These are phyloP conservation scores for Daldinia concentrica DNA, from an alignment of 495 filamentous ascomycete genomes.

Conservation along the genomic window DNA sequence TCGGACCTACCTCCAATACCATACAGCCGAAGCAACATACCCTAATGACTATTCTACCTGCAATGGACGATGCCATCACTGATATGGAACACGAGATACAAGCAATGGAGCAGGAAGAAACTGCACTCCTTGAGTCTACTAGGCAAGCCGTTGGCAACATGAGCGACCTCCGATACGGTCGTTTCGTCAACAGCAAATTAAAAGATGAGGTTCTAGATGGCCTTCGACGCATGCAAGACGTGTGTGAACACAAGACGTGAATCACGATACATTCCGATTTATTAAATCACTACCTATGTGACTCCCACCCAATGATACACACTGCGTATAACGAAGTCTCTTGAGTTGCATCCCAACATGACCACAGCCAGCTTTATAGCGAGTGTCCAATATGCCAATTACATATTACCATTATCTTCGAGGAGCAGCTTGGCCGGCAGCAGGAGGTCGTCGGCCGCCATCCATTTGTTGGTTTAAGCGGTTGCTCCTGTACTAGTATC, in stretches of 20 bases:
- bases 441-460: conserved; percentile 37
- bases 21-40: conserved; percentile 62
- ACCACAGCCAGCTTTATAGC: not conserved
- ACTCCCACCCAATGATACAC: conserved; percentile 21
- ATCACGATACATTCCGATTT: conserved; percentile 19
- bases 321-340: conserved; percentile 5
- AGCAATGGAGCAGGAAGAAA: conserved; percentile 70
- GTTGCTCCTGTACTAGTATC: conserved; percentile 40
- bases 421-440: conserved; percentile 45
- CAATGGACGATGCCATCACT: conserved; percentile 71
- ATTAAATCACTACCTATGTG: conserved; percentile 34
- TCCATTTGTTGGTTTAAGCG: conserved; percentile 48
- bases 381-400: not conserved
- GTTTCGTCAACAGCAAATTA: conserved; percentile 67
- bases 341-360: not conserved
- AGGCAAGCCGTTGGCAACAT: conserved; percentile 71
- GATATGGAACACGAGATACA: conserved; percentile 73
- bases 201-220: conserved; percentile 70
- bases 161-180: conserved; percentile 86
- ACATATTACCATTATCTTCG: conserved; percentile 27
- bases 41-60: conserved; percentile 68
- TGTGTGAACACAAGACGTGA: conserved; percentile 63
- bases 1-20: conserved; percentile 63
- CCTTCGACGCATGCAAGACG: conserved; percentile 67
- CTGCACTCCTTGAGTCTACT: conserved; percentile 66